A percentile compares a stretch with the other conserved stretches of the same genome.
Conservation (phyloP, 495 filamentous ascomycete species). For the Penicillium verhagenii region DNA sequence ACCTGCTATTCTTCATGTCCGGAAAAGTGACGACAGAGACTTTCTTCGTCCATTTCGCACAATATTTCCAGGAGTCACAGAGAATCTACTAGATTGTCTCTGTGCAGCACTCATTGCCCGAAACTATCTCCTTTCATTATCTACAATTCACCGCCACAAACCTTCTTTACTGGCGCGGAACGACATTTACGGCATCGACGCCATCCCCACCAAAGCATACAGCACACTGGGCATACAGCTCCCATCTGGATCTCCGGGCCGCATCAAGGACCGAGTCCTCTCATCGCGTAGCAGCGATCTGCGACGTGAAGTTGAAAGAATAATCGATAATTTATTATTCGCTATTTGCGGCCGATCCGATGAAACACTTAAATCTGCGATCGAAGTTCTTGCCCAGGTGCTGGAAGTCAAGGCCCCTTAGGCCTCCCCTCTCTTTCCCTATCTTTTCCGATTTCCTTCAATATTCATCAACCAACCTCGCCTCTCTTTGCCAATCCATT, state of each 20-base stretch:
- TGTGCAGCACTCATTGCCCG: constrained; percentile 63
- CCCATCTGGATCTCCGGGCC: constrained; percentile 26
- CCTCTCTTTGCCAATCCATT: constrained; percentile 10
- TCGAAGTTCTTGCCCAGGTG: constrained; percentile 42
- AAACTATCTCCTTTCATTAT: constrained; percentile 54
- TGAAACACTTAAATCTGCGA: constrained; percentile 39
- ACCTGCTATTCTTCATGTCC: constrained; percentile 43
- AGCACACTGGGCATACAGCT: constrained; percentile 36
- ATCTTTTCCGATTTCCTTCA: constrained; percentile 1
- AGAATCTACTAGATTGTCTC: constrained; percentile 59
- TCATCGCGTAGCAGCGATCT: constrained; percentile 34
- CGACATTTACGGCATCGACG: constrained; percentile 28
- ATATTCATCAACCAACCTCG: not conserved
- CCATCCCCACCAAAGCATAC: constrained; percentile 38
- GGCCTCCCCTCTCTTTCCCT: not conserved
- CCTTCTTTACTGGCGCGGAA: constrained; percentile 17
- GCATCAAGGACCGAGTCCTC: constrained; percentile 33
- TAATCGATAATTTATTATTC: constrained; percentile 43
- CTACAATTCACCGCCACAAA: constrained; percentile 27
- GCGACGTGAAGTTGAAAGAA: constrained; percentile 35
- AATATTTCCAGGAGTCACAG: constrained; percentile 56
- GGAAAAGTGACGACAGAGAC: constrained; percentile 39
- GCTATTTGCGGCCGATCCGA: constrained; percentile 39
- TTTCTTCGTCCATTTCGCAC: constrained; percentile 49
- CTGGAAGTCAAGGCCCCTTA: constrained; percentile 36